Conservation (phyloP, 352 stramenopile species). For the Globisporangium paroecandrum region DNA sequence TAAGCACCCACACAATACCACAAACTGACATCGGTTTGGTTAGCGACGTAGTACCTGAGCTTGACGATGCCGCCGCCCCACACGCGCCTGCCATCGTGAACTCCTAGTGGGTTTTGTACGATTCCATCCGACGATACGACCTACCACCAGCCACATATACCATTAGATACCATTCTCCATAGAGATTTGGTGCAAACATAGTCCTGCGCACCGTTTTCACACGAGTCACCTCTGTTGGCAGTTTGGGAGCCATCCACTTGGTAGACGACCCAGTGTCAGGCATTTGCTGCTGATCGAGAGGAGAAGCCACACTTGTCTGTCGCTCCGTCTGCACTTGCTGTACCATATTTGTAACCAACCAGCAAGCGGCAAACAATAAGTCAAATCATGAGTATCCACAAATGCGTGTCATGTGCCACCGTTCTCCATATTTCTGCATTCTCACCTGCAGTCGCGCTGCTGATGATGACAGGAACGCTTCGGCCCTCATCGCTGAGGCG, state of each 20-base stretch:
- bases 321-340: conserved; percentile 3
- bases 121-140: conserved; percentile 36
- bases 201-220: conserved; percentile 13
- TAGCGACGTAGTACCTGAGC: conserved; percentile 26
- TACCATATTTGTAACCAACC: neutral
- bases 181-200: neutral
- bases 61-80: conserved; percentile 67
- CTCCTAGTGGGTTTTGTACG: conserved; percentile 46
- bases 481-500: conserved; percentile 7
- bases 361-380: neutral
- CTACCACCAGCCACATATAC: conserved; percentile 6
- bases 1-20: neutral
- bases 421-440: neutral
- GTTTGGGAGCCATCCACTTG: conserved; percentile 7
- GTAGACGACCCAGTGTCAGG: no score
- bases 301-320: neutral
- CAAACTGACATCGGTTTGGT: no score
- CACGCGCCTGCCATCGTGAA: conserved; percentile 48
- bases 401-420: neutral
- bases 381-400: neutral
- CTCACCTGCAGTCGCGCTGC: conserved; percentile 31
- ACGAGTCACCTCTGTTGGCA: neutral
- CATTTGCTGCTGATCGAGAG: neutral
- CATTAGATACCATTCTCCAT: neutral
- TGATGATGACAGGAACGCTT: conserved; percentile 46